These are phyloP conservation scores for Canavalia gladiata DNA, from an alignment of 306 rosid genomes.

Conservation along the genomic window DNA sequence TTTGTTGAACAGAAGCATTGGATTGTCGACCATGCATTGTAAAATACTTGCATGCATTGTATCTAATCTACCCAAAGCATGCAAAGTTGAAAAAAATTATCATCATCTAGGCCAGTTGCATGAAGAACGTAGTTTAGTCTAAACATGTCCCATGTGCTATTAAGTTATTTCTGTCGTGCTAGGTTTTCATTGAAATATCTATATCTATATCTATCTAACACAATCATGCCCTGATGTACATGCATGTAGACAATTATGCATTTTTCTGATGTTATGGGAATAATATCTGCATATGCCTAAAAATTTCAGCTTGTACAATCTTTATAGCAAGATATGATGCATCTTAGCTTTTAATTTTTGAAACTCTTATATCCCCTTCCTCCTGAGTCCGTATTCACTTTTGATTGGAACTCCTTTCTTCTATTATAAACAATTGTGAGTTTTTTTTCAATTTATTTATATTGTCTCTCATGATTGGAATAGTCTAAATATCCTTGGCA, in stretches of 20 bases:
- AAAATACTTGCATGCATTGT: neutral
- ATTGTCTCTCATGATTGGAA: neutral
- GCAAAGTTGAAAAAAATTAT: neutral
- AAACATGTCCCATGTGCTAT: neutral
- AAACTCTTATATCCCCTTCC: neutral
- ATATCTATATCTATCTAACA: neutral
- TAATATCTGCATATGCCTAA: slow-evolving; percentile 5
- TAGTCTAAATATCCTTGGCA: neutral
- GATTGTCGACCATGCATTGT: slow-evolving; percentile 26
- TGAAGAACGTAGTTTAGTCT: neutral
- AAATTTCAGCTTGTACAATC: neutral
- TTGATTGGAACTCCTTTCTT: neutral
- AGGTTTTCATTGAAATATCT: slow-evolving; percentile 30
- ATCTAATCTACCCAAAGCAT: neutral
- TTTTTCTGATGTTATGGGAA: neutral
- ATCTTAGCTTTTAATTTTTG: slow-evolving; percentile 20
- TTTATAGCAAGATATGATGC: neutral
- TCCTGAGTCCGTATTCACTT: neutral
- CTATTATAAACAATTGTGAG: slow-evolving; percentile 2
- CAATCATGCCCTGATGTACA: neutral
- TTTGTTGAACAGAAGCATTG: slow-evolving; percentile 18
- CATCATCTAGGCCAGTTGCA: neutral
- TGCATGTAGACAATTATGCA: slow-evolving; percentile 16
- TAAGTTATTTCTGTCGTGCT: slow-evolving; percentile 12
- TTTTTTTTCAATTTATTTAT: neutral